Evolutionary conservation across 225 moss, liverwort and hornwort species (phyloP).

Genomic region (Physcomitrellopsis africana): DNA sequence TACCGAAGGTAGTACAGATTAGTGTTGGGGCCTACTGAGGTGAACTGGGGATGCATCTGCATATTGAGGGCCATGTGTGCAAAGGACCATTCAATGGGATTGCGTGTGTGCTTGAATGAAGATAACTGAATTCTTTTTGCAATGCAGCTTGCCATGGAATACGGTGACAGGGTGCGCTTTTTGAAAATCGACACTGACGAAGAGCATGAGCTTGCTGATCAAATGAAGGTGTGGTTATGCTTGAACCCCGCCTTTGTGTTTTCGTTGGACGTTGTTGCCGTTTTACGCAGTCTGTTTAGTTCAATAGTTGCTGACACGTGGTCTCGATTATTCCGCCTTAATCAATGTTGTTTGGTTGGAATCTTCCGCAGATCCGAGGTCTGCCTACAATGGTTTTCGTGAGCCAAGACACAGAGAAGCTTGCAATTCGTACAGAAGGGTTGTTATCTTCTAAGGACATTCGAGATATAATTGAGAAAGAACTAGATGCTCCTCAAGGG

Average conservation of each 20-base stretch:
- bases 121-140: conserved; percentile 9
- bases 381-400: no score
- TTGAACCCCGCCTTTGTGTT: background rate
- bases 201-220: conserved; percentile 92
- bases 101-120: no score
- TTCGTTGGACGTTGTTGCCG: conserved; percentile 9
- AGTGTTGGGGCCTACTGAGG: no score
- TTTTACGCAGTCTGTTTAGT: background rate
- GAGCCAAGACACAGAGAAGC: no score
- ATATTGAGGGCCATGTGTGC: no score
- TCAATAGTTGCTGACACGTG: background rate
- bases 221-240: conserved; percentile 73
- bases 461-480: no score
- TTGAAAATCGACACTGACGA: conserved; percentile 98
- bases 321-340: no score
- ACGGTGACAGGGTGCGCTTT: conserved; percentile 77
- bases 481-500: no score
- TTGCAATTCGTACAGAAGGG: no score
- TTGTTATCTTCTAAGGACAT: no score
- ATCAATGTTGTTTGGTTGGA: background rate
- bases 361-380: no score
- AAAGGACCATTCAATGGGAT: background rate
- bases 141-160: conserved; percentile 86
- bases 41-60: no score
- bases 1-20: background rate